Conservation (phyloP, 495 filamentous ascomycete species). For the Niebla homalea region DNA sequence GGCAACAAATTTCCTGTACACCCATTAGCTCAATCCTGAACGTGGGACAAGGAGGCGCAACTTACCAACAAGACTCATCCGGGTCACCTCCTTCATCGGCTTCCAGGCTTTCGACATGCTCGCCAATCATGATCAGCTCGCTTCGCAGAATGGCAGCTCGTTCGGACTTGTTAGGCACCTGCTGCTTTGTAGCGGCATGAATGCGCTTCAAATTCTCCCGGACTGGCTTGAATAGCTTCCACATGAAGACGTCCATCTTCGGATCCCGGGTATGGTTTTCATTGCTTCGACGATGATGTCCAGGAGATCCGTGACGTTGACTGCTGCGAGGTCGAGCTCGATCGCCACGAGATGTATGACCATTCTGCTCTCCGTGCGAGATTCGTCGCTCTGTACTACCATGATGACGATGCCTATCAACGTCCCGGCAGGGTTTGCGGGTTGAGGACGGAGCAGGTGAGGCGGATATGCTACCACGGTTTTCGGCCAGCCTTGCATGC, state of each 20-base stretch:
- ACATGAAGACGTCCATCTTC: constrained; percentile 37
- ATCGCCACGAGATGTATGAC: constrained; percentile 28
- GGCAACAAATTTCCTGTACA: constrained; percentile 33
- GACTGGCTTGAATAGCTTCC: constrained; percentile 45
- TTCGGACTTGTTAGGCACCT: constrained; percentile 44
- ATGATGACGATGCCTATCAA: constrained; percentile 35
- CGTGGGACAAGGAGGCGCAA: background rate
- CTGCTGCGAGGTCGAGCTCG: constrained; percentile 32
- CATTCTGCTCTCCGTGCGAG: constrained; percentile 22
- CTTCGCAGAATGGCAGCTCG: constrained; percentile 40
- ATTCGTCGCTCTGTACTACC: constrained; percentile 34
- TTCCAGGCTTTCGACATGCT: constrained; percentile 31
- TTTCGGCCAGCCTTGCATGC: constrained; percentile 22
- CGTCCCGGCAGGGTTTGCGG: constrained; percentile 36
- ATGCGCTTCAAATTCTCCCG: constrained; percentile 44
- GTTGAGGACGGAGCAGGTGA: constrained; percentile 37
- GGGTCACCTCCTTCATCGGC: constrained; percentile 22
- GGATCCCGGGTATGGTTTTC: constrained; percentile 6
- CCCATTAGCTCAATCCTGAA: constrained; percentile 3
- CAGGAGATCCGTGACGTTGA: constrained; percentile 22
- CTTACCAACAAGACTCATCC: constrained; percentile 37
- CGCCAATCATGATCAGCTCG: constrained; percentile 36
- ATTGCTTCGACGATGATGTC: constrained; percentile 15
- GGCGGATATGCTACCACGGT: constrained; percentile 31
- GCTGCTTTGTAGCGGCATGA: constrained; percentile 47